These are phyloP conservation scores for Penicillium cataractarum DNA, from an alignment of 495 filamentous ascomycete species.

Conservation along the genomic window DNA sequence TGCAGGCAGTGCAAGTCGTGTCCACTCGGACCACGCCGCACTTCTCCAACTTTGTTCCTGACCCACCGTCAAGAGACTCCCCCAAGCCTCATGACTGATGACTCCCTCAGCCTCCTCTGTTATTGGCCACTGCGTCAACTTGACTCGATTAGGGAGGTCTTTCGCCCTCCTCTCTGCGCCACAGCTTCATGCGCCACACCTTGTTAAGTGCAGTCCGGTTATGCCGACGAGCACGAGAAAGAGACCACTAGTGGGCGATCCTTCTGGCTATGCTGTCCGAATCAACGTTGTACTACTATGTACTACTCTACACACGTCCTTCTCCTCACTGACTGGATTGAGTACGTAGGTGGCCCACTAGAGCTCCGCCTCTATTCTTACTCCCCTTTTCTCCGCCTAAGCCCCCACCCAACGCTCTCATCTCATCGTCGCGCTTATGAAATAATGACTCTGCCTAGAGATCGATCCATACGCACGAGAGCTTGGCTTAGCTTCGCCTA, in stretches of 20 bases:
- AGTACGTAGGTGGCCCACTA: conserved; percentile 2
- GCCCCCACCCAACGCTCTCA: not conserved
- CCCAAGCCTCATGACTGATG: conserved; percentile 1
- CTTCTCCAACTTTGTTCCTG: not conserved
- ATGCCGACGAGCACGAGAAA: too few species aligned
- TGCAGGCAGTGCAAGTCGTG: not conserved
- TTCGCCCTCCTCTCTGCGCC: conserved; percentile 4
- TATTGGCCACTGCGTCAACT: conserved; percentile 6
- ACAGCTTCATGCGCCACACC: conserved; percentile 10
- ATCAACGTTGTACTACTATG: too few species aligned
- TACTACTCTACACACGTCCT: not conserved
- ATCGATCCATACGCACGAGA: not conserved
- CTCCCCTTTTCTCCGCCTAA: conserved; percentile 13
- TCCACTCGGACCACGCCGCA: conserved; percentile 11
- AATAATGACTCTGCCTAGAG: conserved; percentile 19
- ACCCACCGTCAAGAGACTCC: not conserved
- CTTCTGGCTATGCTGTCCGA: not conserved
- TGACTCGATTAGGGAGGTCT: not conserved
- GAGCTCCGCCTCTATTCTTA: conserved; percentile 5
- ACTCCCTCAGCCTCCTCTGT: conserved; percentile 3
- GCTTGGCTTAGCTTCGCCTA: conserved; percentile 8
- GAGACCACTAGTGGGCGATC: not conserved
- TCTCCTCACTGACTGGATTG: not conserved
- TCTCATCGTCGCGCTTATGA: not conserved
- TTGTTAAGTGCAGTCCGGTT: not conserved